Base-by-base conservation (phyloP, 2,329 filamentous ascomycete species). In the Seiridium unicorne region DNA sequence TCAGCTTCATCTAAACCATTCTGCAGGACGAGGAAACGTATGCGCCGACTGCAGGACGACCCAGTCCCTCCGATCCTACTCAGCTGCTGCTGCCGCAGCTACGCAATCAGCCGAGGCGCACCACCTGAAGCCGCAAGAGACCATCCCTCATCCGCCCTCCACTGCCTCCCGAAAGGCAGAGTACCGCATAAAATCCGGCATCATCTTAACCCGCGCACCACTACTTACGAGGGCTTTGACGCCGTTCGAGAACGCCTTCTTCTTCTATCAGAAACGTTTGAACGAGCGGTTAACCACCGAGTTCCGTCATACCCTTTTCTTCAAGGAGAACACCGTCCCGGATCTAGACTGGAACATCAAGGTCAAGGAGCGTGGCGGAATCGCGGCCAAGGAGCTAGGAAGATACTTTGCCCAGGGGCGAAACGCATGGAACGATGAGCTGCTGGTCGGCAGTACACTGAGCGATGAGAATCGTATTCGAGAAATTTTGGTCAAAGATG, bases 191-290 rank as follows among this genome's bases (percentile, higher is more conserved):
- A 80, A 78, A 61, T 81, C 83, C 60, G 90, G 92, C 64, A 83
- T 97, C 61, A 86, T 98, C 67, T 87, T 99, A 64, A 95, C 93
- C 51, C 92, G 95, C 35, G 87, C 95, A 53, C 95, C 95, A 5
- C 81, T 96, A 61, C 83, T 99, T 69, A 98, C 95, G 34, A 89
- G 91, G 66, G 83, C 89, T 62, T 88, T 94, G 58, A 91, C 90
- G 40, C 83, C 91, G 10, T 98, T 99, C 77, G 95, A 99, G 77
- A 90, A 92, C 72, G 84, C 94, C 64, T 98, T 90, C 79, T 97
- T 90, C 82, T 93, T 99, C 74, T 99, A 99, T 80, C 95, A 99
- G 79, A 94, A 94, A 69, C 92, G 95, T 11, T 84, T 99, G 62
- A 97, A 98, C 76, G 95, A 99, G 81, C 91, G 95, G 48, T 84